A percentile compares a stretch with the other conserved stretches of the same genome.
Evolutionary conservation across 352 stramenopile species (phyloP).

Genomic region (Phytophthora europaea): DNA sequence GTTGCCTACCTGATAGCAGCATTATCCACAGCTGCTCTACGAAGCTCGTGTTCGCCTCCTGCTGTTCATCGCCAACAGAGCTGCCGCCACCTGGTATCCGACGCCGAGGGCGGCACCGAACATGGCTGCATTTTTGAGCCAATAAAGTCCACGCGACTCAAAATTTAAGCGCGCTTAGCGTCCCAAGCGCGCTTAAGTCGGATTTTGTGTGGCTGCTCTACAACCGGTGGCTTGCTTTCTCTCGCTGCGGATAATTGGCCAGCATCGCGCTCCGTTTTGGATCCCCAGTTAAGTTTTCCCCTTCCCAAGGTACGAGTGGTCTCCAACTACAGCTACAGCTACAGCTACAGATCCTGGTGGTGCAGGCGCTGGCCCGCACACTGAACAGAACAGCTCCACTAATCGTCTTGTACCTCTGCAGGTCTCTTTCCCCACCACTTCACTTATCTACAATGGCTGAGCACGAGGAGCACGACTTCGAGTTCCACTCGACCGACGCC

Average conservation of each 20-base stretch:
- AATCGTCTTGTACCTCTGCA: background rate
- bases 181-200: constrained; percentile 14
- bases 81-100: background rate
- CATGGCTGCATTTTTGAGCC: constrained; percentile 19
- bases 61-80: background rate
- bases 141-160: constrained; percentile 2
- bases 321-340: background rate
- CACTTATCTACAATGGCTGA: constrained; percentile 60
- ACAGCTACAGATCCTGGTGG: constrained; percentile 10
- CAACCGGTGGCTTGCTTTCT: constrained; percentile 10
- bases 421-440: constrained; percentile 26
- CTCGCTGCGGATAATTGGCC: constrained; percentile 28
- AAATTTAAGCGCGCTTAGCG: constrained; percentile 28
- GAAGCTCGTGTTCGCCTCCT: too few relatives aligned
- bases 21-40: background rate
- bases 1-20: too few relatives aligned
- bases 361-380: constrained; percentile 10
- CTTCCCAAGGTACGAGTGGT: constrained; percentile 50
- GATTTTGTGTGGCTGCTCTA: constrained; percentile 27
- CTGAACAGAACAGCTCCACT: background rate
- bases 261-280: constrained; percentile 34
- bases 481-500: constrained; percentile 96
- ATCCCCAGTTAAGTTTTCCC: constrained; percentile 54
- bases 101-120: background rate
- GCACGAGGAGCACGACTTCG: constrained; percentile 77